These are phyloP conservation scores for Lotus japonicus DNA, from an alignment of 306 rosid genomes.

Conservation along the genomic window DNA sequence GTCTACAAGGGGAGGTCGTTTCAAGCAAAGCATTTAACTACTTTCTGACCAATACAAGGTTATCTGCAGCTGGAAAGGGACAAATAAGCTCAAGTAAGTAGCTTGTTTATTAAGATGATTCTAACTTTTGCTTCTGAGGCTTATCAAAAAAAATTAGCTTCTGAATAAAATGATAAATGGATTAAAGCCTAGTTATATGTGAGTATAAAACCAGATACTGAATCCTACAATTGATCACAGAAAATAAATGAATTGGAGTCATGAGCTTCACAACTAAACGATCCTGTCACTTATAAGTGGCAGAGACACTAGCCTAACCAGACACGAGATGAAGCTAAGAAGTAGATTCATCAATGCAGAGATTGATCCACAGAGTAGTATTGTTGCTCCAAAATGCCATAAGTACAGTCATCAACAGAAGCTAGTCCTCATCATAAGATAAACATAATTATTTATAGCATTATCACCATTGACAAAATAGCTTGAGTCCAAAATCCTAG, in stretches of 20 bases:
- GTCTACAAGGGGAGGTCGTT: too few species aligned
- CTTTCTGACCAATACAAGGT: background rate
- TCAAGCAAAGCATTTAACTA: background rate
- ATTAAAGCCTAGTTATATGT: background rate
- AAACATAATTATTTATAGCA: too few species aligned
- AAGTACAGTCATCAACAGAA: background rate
- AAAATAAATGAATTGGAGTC: background rate
- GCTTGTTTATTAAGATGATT: background rate
- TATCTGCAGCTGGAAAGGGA: constrained; percentile 12
- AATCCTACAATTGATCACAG: background rate
- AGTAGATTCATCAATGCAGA: background rate
- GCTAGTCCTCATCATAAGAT: background rate
- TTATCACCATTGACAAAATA: background rate
- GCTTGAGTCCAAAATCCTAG: too few species aligned
- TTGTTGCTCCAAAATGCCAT: background rate
- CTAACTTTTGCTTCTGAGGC: background rate
- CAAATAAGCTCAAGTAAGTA: background rate
- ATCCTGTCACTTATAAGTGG: background rate
- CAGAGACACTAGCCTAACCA: background rate
- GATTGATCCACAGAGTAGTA: background rate
- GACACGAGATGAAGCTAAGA: background rate
- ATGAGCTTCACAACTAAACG: background rate
- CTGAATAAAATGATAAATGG: background rate
- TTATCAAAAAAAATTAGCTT: too few species aligned
- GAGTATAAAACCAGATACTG: background rate